Percentiles rank a stretch among this genome's conserved stretches.
Conservation (phyloP, 192 early-diverging fungal species). For the Funneliformis mosseae region DNA sequence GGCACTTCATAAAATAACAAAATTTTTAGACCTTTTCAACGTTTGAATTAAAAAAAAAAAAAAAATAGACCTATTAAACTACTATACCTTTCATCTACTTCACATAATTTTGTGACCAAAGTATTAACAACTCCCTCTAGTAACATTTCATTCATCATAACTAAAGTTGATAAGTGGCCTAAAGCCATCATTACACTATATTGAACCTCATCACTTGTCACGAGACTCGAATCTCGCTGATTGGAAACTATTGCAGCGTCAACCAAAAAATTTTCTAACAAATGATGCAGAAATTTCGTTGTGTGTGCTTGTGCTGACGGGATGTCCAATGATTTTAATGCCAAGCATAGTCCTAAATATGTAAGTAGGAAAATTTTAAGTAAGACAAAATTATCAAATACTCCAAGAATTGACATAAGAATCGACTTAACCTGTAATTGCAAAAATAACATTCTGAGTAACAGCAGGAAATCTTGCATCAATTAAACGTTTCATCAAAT, state of each 20-base stretch:
- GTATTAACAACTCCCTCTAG: conserved; percentile 36
- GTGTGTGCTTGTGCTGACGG: not conserved
- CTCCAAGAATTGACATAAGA: not conserved
- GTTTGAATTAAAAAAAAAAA: not conserved
- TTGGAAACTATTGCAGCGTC: conserved; percentile 35
- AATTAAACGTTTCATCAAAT: conserved; percentile 40
- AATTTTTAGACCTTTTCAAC: not conserved
- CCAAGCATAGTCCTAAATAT: not conserved
- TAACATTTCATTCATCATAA: conserved; percentile 45
- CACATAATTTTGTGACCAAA: conserved; percentile 36
- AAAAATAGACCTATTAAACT: conserved; percentile 19
- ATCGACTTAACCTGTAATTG: conserved; percentile 41
- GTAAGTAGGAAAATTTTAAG: not conserved
- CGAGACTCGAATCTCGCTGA: conserved; percentile 28
- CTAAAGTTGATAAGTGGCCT: conserved; percentile 42
- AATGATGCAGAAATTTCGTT: conserved; percentile 37
- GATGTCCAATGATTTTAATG: conserved; percentile 14
- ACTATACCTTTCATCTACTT: conserved; percentile 14
- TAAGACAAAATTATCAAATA: not conserved
- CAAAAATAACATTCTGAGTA: conserved; percentile 44
- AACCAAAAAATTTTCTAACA: conserved; percentile 38
- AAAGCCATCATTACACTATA: conserved; percentile 43
- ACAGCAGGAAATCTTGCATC: conserved; percentile 44
- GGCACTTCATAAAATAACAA: conserved; percentile 25
- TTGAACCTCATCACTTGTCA: conserved; percentile 47